Conservation (phyloP, 169 alveolate species). For the Eimeria tenella region DNA sequence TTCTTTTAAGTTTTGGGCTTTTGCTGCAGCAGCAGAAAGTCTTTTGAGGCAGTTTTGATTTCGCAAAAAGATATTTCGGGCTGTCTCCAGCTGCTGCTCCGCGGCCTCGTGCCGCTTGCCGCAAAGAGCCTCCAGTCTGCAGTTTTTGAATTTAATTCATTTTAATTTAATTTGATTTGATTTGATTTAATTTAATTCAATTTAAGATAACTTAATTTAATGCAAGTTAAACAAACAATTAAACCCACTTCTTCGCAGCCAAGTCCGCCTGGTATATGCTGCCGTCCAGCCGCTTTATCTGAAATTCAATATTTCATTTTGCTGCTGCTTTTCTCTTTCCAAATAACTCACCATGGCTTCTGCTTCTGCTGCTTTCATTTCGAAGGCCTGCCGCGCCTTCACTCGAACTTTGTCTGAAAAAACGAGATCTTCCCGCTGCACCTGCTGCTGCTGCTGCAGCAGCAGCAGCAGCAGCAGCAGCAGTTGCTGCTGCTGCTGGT, state of each 20-base stretch:
- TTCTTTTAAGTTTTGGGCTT: constrained; percentile 61
- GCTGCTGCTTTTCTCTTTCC: neutral
- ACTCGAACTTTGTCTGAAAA: constrained; percentile 49
- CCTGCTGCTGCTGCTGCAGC: neutral
- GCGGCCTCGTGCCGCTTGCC: constrained; percentile 36
- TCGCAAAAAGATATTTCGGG: neutral
- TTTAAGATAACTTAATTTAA: too few species aligned
- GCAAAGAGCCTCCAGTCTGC: constrained; percentile 63
- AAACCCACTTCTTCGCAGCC: neutral
- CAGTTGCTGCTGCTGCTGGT: too few species aligned
- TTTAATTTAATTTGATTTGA: neutral
- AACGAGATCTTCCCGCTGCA: neutral
- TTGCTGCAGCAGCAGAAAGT: constrained; percentile 7
- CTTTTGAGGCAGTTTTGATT: constrained; percentile 68
- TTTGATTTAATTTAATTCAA: neutral
- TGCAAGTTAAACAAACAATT: neutral
- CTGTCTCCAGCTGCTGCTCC: constrained; percentile 16
- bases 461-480: too few species aligned
- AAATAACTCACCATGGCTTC: constrained; percentile 66
- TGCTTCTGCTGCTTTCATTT: constrained; percentile 77
- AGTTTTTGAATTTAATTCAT: neutral
- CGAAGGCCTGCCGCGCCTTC: constrained; percentile 78
- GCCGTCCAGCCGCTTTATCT: constrained; percentile 71
- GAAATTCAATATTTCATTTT: neutral
- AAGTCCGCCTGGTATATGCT: constrained; percentile 36